phyloP scores from a whole-genome alignment of 164 flowering plant genomes.

The Vitis riparia region DNA sequence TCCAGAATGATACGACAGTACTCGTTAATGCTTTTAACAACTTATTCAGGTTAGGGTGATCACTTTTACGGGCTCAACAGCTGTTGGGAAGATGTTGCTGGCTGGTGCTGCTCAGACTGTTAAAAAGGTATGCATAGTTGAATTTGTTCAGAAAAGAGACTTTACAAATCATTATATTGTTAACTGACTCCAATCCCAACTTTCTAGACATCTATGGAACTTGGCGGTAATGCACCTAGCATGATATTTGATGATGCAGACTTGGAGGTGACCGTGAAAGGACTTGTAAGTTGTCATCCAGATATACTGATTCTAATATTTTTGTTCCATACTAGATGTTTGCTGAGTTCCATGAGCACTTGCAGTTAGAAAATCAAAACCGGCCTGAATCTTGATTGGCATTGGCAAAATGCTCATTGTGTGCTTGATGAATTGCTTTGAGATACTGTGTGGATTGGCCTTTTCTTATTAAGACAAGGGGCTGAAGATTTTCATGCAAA shows the following conservation, averaged over 20 bases:
- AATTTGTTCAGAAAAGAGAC: not conserved
- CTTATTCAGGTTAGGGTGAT: slow-evolving; percentile 79
- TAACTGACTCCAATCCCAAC: slow-evolving; percentile 9
- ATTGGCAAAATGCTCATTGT: too few relatives aligned
- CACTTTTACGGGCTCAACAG: slow-evolving; percentile 97
- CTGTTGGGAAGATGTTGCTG: slow-evolving; percentile 97
- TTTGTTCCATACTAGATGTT: too few relatives aligned
- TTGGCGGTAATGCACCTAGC: slow-evolving; percentile 99
- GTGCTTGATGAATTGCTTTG: too few relatives aligned
- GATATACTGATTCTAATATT: too few relatives aligned
- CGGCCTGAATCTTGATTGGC: too few relatives aligned
- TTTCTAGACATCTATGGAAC: slow-evolving; percentile 84
- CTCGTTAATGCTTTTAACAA: not conserved
- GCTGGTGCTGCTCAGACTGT: slow-evolving; percentile 94
- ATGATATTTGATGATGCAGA: slow-evolving; percentile 97
- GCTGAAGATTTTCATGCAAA: too few relatives aligned
- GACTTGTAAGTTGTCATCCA: slow-evolving; percentile 61
- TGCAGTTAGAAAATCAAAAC: too few relatives aligned
- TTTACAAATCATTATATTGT: not conserved
- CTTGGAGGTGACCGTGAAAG: slow-evolving; percentile 93
- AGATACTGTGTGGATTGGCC: too few relatives aligned
- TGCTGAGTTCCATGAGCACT: too few relatives aligned
- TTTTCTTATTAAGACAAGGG: too few relatives aligned
- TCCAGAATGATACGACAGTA: not conserved
- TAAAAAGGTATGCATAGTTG: slow-evolving; percentile 60